Evolutionary conservation across 1,284 basidiomycete species (phyloP).

Genomic region (Bjerkandera adusta): DNA sequence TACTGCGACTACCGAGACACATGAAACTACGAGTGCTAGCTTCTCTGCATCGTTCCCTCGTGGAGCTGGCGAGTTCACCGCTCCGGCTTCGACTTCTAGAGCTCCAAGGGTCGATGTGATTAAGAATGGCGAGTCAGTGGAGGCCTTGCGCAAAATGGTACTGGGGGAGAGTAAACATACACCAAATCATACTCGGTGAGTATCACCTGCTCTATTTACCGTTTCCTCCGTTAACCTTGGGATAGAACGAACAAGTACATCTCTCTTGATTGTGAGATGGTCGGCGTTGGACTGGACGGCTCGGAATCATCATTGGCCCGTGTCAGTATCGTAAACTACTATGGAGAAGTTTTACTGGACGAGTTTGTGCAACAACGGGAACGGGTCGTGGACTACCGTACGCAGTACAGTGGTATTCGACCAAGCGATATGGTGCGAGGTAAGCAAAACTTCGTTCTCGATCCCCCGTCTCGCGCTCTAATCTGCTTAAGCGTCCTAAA

Average conservation of each 20-base stretch:
- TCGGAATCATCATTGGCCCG: slow-evolving; percentile 84
- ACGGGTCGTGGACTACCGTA: slow-evolving; percentile 91
- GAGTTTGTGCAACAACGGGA: slow-evolving; percentile 88
- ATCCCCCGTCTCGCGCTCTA: background rate
- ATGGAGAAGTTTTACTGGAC: slow-evolving; percentile 82
- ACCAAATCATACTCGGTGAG: slow-evolving; percentile 30
- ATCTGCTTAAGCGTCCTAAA: slow-evolving; percentile 23
- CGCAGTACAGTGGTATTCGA: slow-evolving; percentile 87
- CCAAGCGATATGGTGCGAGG: slow-evolving; percentile 74
- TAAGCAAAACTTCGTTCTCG: slow-evolving; percentile 25
- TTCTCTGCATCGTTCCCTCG: slow-evolving; percentile 18
- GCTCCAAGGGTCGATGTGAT: slow-evolving; percentile 8
- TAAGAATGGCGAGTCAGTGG: slow-evolving; percentile 48
- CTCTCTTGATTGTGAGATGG: slow-evolving; percentile 97
- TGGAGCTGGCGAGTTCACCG: slow-evolving; percentile 9
- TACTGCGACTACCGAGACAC: too few species aligned
- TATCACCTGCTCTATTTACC: slow-evolving; percentile 15
- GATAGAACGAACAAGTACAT: slow-evolving; percentile 75
- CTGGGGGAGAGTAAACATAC: slow-evolving; percentile 43
- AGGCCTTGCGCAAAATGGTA: slow-evolving; percentile 49
- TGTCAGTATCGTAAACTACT: slow-evolving; percentile 90
- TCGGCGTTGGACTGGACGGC: slow-evolving; percentile 89
- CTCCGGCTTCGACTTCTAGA: slow-evolving; percentile 1
- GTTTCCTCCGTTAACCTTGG: slow-evolving; percentile 35
- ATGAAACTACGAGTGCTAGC: too few species aligned